Evolutionary conservation across 2,329 filamentous ascomycete genomes (phyloP), one percentile per base, ranked within the genome.

Genomic region (Cryphonectria radicalis): DNA sequence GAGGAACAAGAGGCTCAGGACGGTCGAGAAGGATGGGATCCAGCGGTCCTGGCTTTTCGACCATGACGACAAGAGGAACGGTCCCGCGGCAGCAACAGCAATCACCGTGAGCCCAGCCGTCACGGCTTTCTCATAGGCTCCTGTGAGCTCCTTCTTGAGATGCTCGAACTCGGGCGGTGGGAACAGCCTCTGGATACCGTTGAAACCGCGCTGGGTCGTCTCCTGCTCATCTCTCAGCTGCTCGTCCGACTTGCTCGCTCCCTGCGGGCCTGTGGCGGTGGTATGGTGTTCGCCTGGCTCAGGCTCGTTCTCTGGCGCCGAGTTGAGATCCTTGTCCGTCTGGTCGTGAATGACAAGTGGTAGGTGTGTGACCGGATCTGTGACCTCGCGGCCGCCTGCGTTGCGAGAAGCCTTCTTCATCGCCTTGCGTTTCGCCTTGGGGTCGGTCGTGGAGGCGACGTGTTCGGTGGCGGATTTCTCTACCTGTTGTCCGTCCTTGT

Each of bases 311-410:
- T 81, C 79, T 2, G 80, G 81, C 67, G 68, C 80, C n/a, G 72
- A 79, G 22, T 82, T 77, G 17, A 93, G 81, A 67, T 91, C 89
- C 55, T 88, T 86, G 40, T 86, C 84, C 0, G 91, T 92, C 75
- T 90, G 90, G 77, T 93, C 91, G 76, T 92, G 89, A 50, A 93
- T 91, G 50, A 81, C 83, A 64, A 93, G 85, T 1, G 91, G 90
- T 3, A 93, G 83, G 79, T 93, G 91, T 1, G 91, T 93, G 55
- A 93, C 86, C 0, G 91, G 91, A 76, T 93, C 91, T 1, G 91
- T 93, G 63, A 93, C 91, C 77, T 91, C 85, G 72, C 86, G 82
- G n/a, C 85, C 84, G n/a, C 82, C 84, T 60, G 82, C 81, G 66
- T 84, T 82, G 63, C 80, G 78, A 66, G 81, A 82, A 14, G 76